Evolutionary conservation across 148 eudicot species (phyloP), one percentile per base, ranked within the genome.

Genomic region (Diospyros kaki): DNA sequence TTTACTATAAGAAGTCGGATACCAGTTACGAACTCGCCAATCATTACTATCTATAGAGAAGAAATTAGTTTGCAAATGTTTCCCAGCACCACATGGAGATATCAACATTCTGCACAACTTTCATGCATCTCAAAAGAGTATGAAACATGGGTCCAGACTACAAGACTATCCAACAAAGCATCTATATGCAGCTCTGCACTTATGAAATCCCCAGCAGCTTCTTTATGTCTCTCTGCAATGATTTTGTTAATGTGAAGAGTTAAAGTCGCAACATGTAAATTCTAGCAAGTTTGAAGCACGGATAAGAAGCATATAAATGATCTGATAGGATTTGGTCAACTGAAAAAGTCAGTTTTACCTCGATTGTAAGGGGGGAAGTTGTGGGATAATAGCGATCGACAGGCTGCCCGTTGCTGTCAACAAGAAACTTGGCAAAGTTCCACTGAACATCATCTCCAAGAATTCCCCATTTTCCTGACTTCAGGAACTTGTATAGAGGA

Each of bases 301-400:
- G 28, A 28, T 28, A 28, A 28, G 28, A 28, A 28, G 28, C 28
- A 28, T 28, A 28, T 48, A 45, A 13, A 18, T 7, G 1, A 11
- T 5, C 46, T 67, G 11, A 18, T 51, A 48, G 44, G 18, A 45
- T 50, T 2, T 28, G 11, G 15, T 10, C 11, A 66, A 68, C 39
- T 1, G 10, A 1, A 1, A 6, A 13, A 76, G 45, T 1, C 42
- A 43, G 28, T 9, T 53, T 79, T 84, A 90, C 96, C 98, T 93
- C 97, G 4, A 94, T 91, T 90, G 91, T 88, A 10, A 87, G 83
- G 18, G 98, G 98, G 68, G 93, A 86, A 55, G 97, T 94, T 39
- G 98, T 94, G 40, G 98, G 98, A 3, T 93, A 93, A 83, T 89
- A 92, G 58, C 97, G 98, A 40, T 92, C 93, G 14, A 90, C 89